Conservation (phyloP, 805 yeast genomes). For the Candida succiphila region DNA sequence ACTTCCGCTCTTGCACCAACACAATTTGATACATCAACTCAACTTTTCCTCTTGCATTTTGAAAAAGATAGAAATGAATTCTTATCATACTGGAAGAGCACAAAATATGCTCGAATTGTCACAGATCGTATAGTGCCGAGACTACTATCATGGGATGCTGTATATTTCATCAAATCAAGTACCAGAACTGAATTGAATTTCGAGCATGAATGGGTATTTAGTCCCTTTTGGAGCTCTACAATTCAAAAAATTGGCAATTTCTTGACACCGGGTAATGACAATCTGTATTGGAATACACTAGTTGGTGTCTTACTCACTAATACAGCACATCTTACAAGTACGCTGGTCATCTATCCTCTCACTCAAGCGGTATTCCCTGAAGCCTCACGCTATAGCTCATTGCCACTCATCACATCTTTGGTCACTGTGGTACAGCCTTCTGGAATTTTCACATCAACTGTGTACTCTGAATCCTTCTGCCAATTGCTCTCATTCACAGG, state of each 20-base stretch:
- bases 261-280: constrained; percentile 9
- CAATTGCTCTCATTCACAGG: constrained; percentile 52
- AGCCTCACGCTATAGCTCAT: neutral
- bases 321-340: constrained; percentile 37
- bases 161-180: constrained; percentile 58
- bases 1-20: too few relatives aligned
- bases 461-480: constrained; percentile 71
- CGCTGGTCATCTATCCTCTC: constrained; percentile 37
- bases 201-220: constrained; percentile 89
- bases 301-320: constrained; percentile 43
- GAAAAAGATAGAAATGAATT: too few relatives aligned
- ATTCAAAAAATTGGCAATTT: too few relatives aligned
- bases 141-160: constrained; percentile 78
- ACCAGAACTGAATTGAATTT: constrained; percentile 36
- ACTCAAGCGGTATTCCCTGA: constrained; percentile 27
- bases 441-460: constrained; percentile 64
- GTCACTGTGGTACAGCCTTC: constrained; percentile 62
- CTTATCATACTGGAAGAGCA: too few relatives aligned
- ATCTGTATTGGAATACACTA: constrained; percentile 34
- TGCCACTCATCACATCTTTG: constrained; percentile 12
- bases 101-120: too few relatives aligned
- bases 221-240: constrained; percentile 64
- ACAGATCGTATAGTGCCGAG: too few relatives aligned
- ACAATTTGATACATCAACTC: constrained; percentile 41
- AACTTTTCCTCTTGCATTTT: too few relatives aligned